Conservation (phyloP, 768 basidiomycete genomes). For the Galerina sulciceps region DNA sequence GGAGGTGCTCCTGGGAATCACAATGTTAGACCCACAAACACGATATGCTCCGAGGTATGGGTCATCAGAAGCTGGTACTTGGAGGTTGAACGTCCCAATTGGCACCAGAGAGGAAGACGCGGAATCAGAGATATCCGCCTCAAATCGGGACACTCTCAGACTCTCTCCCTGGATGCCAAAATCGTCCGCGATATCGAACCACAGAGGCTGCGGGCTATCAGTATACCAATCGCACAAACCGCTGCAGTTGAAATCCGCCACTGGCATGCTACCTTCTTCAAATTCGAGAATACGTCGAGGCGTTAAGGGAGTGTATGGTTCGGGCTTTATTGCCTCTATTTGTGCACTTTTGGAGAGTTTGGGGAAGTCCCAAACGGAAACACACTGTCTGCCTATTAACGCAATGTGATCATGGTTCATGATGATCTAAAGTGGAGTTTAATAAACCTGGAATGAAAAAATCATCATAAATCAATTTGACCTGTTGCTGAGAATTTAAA, state of each 20-base stretch:
- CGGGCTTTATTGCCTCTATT: background rate
- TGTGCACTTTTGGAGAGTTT: slow-evolving; percentile 1
- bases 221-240: slow-evolving; percentile 21
- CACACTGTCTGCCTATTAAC: slow-evolving; percentile 4
- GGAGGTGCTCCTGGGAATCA: background rate
- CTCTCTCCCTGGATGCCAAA: background rate
- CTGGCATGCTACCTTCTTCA: background rate
- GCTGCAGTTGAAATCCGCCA: background rate
- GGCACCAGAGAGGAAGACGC: background rate
- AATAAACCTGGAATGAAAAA: background rate
- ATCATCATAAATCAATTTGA: background rate
- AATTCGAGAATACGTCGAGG: background rate
- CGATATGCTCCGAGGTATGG: slow-evolving; percentile 6
- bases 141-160: background rate
- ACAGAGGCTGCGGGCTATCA: slow-evolving; percentile 17
- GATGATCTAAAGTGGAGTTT: slow-evolving; percentile 9
- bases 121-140: background rate
- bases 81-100: background rate
- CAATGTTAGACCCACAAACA: slow-evolving; percentile 6
- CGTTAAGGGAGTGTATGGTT: background rate
- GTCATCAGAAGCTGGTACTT: background rate
- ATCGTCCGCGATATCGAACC: slow-evolving; percentile 10
- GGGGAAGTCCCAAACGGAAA: slow-evolving; percentile 16
- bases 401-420: slow-evolving; percentile 11
- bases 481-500: slow-evolving; percentile 1